Evolutionary conservation across 768 basidiomycete genomes (phyloP), one percentile per base, ranked within the genome.

Genomic region (Tylopilus sp.): DNA sequence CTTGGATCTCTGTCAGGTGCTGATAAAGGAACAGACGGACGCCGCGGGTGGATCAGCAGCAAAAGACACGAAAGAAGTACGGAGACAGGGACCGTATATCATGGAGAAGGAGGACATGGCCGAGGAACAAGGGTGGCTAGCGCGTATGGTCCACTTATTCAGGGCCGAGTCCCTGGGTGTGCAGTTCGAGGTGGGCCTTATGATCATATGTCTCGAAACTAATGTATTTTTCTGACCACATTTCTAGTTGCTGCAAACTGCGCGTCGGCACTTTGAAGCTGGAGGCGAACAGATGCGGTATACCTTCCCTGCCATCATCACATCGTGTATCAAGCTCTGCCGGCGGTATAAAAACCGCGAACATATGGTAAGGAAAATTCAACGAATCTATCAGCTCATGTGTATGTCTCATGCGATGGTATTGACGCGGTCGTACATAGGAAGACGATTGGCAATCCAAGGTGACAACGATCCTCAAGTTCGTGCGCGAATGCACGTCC

Each of bases 101-200:
- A 61, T 80, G 46, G 95, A 95, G 66, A 71, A 85, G 45, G 91
- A 95, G 66, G 95, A 98, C 64, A 78, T 94, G 75, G 95, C 94
- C 0, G 97, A 99, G 68, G 97, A 99, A 68, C 97, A 99, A 62
- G 97, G 97, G 0, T 99, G 97, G 97, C 83, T 98, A 15, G 95
- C 97, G 36, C 76, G 95, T 56, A 98, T 98, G 91, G 89, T 98
- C 3, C 97, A 99, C 74, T 68, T 98, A 28, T 97, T 98, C 82
- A 75, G 86, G 20, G 80, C 91, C 0, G 92, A 97, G 45, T 88
- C 90, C 23, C 68, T 98, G 57, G 88, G 81, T 58, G 81, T 86
- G 13, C 97, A 99, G 62, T 95, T 93, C 57, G 87, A 94, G 79
- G 95, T 91, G 53, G 23, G 82, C 40, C 21, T 28, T 3, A 0